Percentiles rank a stretch among this genome's conserved stretches.
Conservation (phyloP, 768 basidiomycete species). For the Ramaria sp. region DNA sequence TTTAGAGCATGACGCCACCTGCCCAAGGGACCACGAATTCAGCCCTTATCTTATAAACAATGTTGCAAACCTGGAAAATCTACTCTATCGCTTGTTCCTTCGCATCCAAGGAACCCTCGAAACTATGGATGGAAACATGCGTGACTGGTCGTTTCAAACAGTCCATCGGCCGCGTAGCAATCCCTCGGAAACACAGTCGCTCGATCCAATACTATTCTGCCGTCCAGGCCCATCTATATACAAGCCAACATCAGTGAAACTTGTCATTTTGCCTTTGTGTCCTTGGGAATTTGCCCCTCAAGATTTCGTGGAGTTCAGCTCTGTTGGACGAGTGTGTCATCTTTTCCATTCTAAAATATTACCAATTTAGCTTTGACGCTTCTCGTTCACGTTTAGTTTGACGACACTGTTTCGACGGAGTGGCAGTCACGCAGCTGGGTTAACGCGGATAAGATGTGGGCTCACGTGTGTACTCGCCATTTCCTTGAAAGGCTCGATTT, state of each 20-base stretch:
- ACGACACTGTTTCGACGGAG: not conserved
- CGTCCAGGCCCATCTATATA: not conserved
- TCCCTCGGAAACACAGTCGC: not conserved
- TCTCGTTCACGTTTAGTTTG: not conserved
- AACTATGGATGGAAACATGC: not conserved
- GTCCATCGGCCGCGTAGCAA: not conserved
- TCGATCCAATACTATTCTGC: not conserved
- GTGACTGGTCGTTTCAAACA: not conserved
- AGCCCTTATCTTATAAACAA: not conserved
- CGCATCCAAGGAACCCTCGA: not conserved
- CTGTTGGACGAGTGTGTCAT: not conserved
- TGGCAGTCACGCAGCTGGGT: not conserved
- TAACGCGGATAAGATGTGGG: conserved; percentile 2
- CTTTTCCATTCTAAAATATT: not conserved
- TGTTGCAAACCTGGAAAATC: not conserved
- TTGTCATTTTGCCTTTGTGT: not conserved
- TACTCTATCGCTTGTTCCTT: conserved; percentile 1
- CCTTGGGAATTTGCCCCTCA: conserved; percentile 3
- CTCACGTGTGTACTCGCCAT: not conserved
- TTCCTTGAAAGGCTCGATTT: not conserved
- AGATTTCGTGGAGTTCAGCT: not conserved
- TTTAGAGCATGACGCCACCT: not conserved
- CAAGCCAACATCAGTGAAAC: not conserved
- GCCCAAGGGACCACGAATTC: not conserved
- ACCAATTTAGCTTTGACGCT: not conserved